Evolutionary conservation across 2,329 filamentous ascomycete species (phyloP).

Genomic region (Thielaviopsis euricoi): DNA sequence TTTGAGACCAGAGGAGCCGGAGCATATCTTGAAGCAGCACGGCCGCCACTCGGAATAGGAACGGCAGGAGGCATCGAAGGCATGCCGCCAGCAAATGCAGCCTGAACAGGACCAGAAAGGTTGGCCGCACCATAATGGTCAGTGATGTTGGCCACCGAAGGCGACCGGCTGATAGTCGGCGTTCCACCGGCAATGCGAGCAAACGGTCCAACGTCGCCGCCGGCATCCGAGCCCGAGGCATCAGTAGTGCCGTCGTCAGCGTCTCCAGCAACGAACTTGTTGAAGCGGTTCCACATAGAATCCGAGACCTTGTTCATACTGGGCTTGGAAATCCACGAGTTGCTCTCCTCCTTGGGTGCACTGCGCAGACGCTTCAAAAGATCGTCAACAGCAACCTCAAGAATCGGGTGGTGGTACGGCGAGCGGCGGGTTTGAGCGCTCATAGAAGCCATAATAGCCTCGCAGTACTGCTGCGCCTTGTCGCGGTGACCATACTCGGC

Average conservation of each 20-base stretch:
- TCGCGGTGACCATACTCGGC: constrained; percentile 69
- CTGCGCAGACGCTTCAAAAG: constrained; percentile 69
- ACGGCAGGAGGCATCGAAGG: constrained; percentile 17
- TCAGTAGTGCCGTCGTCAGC: constrained; percentile 66
- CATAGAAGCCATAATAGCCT: constrained; percentile 60
- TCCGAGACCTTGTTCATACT: constrained; percentile 93
- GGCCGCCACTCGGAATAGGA: not conserved
- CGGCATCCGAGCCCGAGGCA: constrained; percentile 37
- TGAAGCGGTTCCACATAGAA: constrained; percentile 82
- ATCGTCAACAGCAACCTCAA: constrained; percentile 68
- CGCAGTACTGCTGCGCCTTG: constrained; percentile 84
- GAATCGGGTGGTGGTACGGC: constrained; percentile 63
- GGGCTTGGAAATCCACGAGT: constrained; percentile 85
- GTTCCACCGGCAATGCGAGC: constrained; percentile 63
- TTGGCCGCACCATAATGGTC: constrained; percentile 52
- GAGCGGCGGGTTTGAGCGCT: constrained; percentile 69
- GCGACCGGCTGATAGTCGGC: constrained; percentile 56
- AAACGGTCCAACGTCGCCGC: constrained; percentile 60
- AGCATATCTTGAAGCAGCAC: constrained; percentile 32
- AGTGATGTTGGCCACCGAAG: constrained; percentile 48
- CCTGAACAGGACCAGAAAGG: constrained; percentile 11
- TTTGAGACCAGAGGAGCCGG: constrained; percentile 20
- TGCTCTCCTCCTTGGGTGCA: constrained; percentile 63
- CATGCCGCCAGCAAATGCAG: constrained; percentile 19
- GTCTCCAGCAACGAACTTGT: constrained; percentile 88